These are phyloP conservation scores for Coemansia sp. DNA, from an alignment of 192 early-diverging fungal species.

Conservation along the genomic window DNA sequence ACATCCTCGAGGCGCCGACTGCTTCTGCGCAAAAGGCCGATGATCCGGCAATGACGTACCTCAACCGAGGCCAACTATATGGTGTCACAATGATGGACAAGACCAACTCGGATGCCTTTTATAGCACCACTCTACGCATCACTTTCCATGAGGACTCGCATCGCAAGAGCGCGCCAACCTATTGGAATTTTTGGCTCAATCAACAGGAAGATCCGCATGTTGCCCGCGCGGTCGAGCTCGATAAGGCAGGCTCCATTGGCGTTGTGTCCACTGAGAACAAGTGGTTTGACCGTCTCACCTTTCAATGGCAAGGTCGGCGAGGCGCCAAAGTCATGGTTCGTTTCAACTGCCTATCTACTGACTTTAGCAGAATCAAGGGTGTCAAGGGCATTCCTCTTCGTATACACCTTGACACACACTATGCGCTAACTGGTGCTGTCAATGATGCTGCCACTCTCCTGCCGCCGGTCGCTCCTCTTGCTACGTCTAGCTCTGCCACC, in stretches of 20 bases:
- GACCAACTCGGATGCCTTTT: conserved; percentile 49
- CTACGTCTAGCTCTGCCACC: conserved; percentile 4
- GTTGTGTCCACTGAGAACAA: conserved; percentile 57
- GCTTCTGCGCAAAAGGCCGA: conserved; percentile 53
- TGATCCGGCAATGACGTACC: conserved; percentile 64
- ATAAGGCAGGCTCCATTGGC: conserved; percentile 58
- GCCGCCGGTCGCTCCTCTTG: conserved; percentile 5
- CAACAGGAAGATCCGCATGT: conserved; percentile 61
- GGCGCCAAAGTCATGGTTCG: conserved; percentile 65
- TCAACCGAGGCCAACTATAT: conserved; percentile 72
- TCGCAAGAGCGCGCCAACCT: conserved; percentile 59
- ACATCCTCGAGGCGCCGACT: conserved; percentile 45
- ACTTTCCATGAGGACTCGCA: conserved; percentile 72
- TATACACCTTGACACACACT: conserved; percentile 44
- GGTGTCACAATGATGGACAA: conserved; percentile 56
- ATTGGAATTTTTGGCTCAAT: conserved; percentile 76
- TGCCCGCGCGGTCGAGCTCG: conserved; percentile 67
- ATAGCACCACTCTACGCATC: conserved; percentile 59
- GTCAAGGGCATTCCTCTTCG: conserved; percentile 76
- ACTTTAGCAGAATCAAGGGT: conserved; percentile 79
- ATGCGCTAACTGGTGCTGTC: conserved; percentile 11
- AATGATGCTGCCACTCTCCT: conserved; percentile 9
- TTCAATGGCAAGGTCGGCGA: conserved; percentile 68
- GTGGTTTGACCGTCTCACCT: conserved; percentile 66
- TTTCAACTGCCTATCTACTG: conserved; percentile 76